phyloP scores from a whole-genome alignment of 169 alveolate species.

The Plasmodium vinckei region DNA sequence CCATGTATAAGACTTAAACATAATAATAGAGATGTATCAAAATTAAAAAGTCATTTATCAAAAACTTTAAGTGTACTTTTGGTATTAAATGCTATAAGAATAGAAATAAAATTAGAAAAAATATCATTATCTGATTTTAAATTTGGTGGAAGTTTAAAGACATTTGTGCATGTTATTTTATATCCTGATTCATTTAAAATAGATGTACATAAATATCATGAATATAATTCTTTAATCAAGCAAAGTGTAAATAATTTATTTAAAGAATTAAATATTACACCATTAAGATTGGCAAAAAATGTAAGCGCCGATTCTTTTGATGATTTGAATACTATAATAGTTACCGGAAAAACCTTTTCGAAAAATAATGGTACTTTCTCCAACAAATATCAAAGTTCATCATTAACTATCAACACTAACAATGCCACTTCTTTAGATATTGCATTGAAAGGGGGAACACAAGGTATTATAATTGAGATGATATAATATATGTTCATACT shows the following conservation, averaged over 20 bases:
- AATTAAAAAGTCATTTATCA: slow-evolving; percentile 49
- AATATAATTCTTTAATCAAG: slow-evolving; percentile 61
- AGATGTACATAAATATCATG: slow-evolving; percentile 68
- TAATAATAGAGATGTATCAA: slow-evolving; percentile 65
- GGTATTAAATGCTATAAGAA: slow-evolving; percentile 62
- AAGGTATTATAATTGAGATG: too few relatives aligned
- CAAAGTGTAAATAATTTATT: slow-evolving; percentile 56
- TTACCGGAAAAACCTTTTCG: background rate
- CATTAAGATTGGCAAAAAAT: slow-evolving; percentile 47
- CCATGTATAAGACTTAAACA: slow-evolving; percentile 70
- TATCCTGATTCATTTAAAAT: slow-evolving; percentile 72
- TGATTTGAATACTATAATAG: slow-evolving; percentile 11
- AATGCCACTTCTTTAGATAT: too few relatives aligned
- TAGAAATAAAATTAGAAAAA: slow-evolving; percentile 64
- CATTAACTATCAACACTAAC: too few relatives aligned
- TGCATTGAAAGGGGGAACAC: too few relatives aligned
- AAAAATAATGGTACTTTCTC: too few relatives aligned
- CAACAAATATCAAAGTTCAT: too few relatives aligned
- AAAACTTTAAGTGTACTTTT: slow-evolving; percentile 55
- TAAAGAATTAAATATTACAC: slow-evolving; percentile 59
- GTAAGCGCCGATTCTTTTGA: slow-evolving; percentile 36
- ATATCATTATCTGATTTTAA: slow-evolving; percentile 43
- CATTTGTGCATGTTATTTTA: slow-evolving; percentile 67
- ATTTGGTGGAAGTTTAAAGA: slow-evolving; percentile 70
- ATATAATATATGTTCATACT: too few relatives aligned